Percentiles rank a stretch among this genome's conserved stretches.
Evolutionary conservation across 371 early-diverging fungal genomes (phyloP).

Genomic region (Capillidium heterosporum): DNA sequence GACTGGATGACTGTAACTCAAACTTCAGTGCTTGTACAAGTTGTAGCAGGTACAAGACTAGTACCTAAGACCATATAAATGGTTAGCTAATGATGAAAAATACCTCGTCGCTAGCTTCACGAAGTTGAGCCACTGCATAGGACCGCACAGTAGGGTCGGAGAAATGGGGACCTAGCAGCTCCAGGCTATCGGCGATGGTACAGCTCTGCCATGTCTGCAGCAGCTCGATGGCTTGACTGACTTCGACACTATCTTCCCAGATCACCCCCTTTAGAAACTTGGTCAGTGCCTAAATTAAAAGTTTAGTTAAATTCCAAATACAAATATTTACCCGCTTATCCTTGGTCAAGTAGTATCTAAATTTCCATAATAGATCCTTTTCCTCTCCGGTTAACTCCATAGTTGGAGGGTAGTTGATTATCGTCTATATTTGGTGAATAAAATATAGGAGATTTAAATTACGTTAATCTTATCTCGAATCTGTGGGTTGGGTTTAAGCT

Average conservation of each 20-base stretch:
- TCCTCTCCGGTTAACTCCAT: conserved; percentile 60
- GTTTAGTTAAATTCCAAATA: neutral
- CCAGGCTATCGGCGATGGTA: conserved; percentile 86
- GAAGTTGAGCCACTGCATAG: conserved; percentile 76
- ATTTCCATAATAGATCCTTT: conserved; percentile 92
- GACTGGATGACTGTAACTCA: conserved; percentile 54
- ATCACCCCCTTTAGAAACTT: conserved; percentile 91
- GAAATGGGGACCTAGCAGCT: conserved; percentile 77
- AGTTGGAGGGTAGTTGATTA: conserved; percentile 82
- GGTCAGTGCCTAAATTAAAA: conserved; percentile 51
- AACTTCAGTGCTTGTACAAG: conserved; percentile 95
- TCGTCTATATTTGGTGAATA: conserved; percentile 30
- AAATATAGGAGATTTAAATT: conserved; percentile 5
- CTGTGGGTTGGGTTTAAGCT: conserved; percentile 86
- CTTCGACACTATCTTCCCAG: conserved; percentile 86
- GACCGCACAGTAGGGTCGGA: conserved; percentile 58
- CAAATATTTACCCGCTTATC: conserved; percentile 49
- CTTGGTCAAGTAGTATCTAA: conserved; percentile 76
- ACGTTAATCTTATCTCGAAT: conserved; percentile 85
- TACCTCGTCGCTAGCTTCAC: conserved; percentile 83
- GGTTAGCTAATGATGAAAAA: neutral
- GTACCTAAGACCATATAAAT: conserved; percentile 29
- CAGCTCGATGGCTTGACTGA: conserved; percentile 75
- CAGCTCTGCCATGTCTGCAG: conserved; percentile 76
- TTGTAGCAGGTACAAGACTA: conserved; percentile 77